Conservation (phyloP, 768 basidiomycete genomes). For the Xanthoconium stramineum region DNA sequence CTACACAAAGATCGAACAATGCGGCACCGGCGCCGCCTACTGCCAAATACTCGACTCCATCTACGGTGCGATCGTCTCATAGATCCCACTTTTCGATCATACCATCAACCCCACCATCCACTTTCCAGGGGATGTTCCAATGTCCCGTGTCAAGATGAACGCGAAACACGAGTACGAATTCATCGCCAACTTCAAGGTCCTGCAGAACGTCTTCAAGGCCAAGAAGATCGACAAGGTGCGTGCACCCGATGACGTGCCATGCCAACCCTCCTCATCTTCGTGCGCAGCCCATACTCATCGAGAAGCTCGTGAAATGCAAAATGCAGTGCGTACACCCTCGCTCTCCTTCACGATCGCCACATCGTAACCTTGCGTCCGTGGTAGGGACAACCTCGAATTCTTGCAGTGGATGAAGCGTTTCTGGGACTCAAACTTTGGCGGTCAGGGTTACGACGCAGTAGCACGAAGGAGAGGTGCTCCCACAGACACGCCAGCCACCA, state of each 20-base stretch:
- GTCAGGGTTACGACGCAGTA: conserved; percentile 82
- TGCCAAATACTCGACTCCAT: conserved; percentile 95
- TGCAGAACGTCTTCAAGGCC: conserved; percentile 88
- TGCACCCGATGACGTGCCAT: conserved; percentile 18
- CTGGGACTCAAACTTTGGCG: conserved; percentile 91
- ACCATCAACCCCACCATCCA: conserved; percentile 8
- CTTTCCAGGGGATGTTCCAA: conserved; percentile 77
- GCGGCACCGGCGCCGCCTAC: conserved; percentile 88
- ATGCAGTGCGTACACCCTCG: conserved; percentile 76
- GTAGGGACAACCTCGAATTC: conserved; percentile 96
- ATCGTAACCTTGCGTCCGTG: conserved; percentile 14
- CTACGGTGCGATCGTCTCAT: conserved; percentile 54
- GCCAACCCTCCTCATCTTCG: background rate
- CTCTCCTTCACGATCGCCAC: background rate
- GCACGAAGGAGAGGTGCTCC: conserved; percentile 76
- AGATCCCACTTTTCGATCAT: conserved; percentile 17
- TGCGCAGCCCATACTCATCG: conserved; percentile 89
- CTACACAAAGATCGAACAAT: conserved; percentile 92
- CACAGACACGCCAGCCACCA: conserved; percentile 74
- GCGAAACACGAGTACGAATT: conserved; percentile 97
- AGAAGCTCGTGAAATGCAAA: conserved; percentile 93
- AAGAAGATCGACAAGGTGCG: conserved; percentile 92
- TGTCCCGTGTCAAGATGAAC: conserved; percentile 91
- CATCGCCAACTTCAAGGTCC: conserved; percentile 90
- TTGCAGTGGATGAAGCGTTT: conserved; percentile 95